These are phyloP conservation scores for Gyrodon lividus DNA, from an alignment of 768 basidiomycete species.

Conservation along the genomic window DNA sequence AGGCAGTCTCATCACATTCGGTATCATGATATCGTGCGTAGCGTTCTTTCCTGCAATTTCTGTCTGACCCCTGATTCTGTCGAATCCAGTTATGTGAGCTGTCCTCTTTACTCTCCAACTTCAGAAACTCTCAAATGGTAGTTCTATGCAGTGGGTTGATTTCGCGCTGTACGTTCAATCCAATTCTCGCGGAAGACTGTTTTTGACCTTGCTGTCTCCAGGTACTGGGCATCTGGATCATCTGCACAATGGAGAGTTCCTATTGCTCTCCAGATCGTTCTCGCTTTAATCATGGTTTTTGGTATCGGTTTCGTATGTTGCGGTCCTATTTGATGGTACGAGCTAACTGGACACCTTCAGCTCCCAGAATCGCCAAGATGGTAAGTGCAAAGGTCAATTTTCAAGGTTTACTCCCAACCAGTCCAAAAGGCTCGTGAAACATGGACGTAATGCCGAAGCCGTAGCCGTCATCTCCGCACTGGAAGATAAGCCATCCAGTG, in stretches of 20 bases:
- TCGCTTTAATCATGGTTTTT: constrained; percentile 53
- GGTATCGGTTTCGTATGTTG: constrained; percentile 45
- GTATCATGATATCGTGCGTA: constrained; percentile 61
- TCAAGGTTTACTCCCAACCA: neutral
- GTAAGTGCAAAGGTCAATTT: constrained; percentile 22
- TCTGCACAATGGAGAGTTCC: constrained; percentile 65
- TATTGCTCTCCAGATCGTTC: constrained; percentile 56
- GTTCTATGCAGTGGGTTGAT: constrained; percentile 52
- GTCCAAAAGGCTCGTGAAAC: constrained; percentile 49
- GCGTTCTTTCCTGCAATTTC: neutral
- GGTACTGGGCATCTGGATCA: constrained; percentile 50
- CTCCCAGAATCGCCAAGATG: constrained; percentile 61
- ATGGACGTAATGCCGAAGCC: constrained; percentile 53
- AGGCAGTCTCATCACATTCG: constrained; percentile 61
- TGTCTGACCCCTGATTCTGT: constrained; percentile 1
- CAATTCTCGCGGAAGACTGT: neutral
- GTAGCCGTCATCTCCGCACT: constrained; percentile 62
- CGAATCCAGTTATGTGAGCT: constrained; percentile 21
- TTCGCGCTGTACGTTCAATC: constrained; percentile 49
- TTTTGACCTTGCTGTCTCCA: constrained; percentile 14
- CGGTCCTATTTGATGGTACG: neutral
- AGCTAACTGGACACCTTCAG: constrained; percentile 27
- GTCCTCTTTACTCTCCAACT: neutral
- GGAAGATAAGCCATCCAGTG: constrained; percentile 48
- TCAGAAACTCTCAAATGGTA: constrained; percentile 2